Conservation (phyloP, 768 basidiomycete genomes). For the Candolleomyces efflorescens region DNA sequence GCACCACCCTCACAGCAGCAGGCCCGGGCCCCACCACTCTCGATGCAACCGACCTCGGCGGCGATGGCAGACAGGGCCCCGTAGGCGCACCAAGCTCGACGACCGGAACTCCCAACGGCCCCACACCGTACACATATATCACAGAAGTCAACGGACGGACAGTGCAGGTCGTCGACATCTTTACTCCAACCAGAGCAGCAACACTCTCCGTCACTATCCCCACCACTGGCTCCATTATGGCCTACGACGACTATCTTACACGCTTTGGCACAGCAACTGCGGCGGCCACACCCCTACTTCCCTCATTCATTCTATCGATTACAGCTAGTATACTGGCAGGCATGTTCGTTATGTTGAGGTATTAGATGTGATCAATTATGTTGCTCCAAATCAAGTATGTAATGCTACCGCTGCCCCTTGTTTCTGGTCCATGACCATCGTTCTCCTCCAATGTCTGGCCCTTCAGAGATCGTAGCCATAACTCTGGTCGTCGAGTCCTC, state of each 20-base stretch:
- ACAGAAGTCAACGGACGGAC: slow-evolving; percentile 39
- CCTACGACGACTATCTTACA: slow-evolving; percentile 8
- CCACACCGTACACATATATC: slow-evolving; percentile 48
- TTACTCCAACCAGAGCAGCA: slow-evolving; percentile 36
- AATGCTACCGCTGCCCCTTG: no score
- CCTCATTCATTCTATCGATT: not conserved
- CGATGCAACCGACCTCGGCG: slow-evolving; percentile 20
- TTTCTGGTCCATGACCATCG: no score
- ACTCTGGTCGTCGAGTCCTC: not conserved
- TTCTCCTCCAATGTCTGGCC: not conserved
- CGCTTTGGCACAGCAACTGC: slow-evolving; percentile 2
- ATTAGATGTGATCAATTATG: not conserved
- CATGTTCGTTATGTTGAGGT: not conserved
- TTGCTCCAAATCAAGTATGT: no score
- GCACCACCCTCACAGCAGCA: slow-evolving; percentile 8
- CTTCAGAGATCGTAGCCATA: not conserved
- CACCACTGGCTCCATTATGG: slow-evolving; percentile 28
- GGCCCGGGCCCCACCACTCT: slow-evolving; percentile 15
- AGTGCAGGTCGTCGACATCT: slow-evolving; percentile 28
- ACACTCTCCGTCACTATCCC: slow-evolving; percentile 20
- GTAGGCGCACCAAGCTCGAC: slow-evolving; percentile 50
- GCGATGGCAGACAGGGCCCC: slow-evolving; percentile 40
- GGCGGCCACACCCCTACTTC: not conserved
- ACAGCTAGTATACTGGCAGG: not conserved
- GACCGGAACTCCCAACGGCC: slow-evolving; percentile 35